Evolutionary conservation across 1,284 basidiomycete genomes (phyloP).

Genomic region (Laetiporus sulphureus): DNA sequence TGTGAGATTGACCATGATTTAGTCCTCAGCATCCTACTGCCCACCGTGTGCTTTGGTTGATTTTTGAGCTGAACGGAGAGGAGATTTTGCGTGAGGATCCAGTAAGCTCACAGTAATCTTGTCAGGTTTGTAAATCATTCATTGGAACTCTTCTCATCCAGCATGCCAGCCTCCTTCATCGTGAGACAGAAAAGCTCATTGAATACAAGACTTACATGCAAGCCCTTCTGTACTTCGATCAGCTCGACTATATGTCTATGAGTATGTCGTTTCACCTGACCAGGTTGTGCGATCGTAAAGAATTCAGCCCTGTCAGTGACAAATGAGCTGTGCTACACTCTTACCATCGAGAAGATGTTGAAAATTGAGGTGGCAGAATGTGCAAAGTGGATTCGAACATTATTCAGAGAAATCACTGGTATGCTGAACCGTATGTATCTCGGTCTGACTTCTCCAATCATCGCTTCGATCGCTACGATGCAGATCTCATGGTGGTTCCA

Average conservation of each 20-base stretch:
- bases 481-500: slow-evolving; percentile 95
- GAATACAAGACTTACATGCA: slow-evolving; percentile 99
- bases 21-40: slow-evolving; percentile 98
- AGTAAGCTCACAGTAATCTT: slow-evolving; percentile 42
- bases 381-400: slow-evolving; percentile 96
- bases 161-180: slow-evolving; percentile 95
- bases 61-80: slow-evolving; percentile 96
- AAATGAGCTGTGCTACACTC: slow-evolving; percentile 93
- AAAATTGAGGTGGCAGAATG: slow-evolving; percentile 99
- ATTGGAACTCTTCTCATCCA: no score
- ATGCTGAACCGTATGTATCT: slow-evolving; percentile 82
- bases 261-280: slow-evolving; percentile 47
- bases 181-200: slow-evolving; percentile 98
- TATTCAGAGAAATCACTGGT: slow-evolving; percentile 97
- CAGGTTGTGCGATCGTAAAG: background rate
- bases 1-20: no score
- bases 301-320: slow-evolving; percentile 61
- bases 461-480: background rate
- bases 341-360: slow-evolving; percentile 96
- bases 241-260: slow-evolving; percentile 99
- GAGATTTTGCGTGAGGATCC: slow-evolving; percentile 89
- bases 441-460: slow-evolving; percentile 1
- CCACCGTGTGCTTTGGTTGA: slow-evolving; percentile 96
- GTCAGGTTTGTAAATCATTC: no score
- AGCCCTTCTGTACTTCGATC: slow-evolving; percentile 98